Evolutionary conservation across 306 rosid species (phyloP), one percentile per base, ranked within the genome.

Genomic region (Gastrolobium villosum): DNA sequence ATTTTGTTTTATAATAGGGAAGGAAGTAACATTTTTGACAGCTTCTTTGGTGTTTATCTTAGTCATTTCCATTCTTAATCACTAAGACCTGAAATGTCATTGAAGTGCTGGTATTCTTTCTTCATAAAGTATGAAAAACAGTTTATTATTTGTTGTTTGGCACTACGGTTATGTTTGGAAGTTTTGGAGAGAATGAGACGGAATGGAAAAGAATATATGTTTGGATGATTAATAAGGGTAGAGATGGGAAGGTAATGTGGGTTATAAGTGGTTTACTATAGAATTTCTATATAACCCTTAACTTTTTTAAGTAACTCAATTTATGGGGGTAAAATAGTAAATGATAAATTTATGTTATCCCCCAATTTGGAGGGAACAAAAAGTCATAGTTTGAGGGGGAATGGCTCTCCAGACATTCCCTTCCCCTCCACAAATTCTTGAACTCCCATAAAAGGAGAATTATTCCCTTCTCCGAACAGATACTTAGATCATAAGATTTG

Each of bases 11-110:
- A 35, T 52, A 8, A 59, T 4, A 14, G 49, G 61, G 70, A 59
- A 61, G 43, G 77, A 56, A 85, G 55, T 49, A 68, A 52, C 67
- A 68, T 41, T 8, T 48, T 65, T 54, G 79, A 64, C 70, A 54
- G 72, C 14, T 67, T 66, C 56, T 70, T 57, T 7, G 32, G 60
- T 45, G 34, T 67, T 78, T 10, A 32, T 78, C 48, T 65, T 32
- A 40, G 37, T 48, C 61, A 53, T 79, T 73, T 53, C 43, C 74
- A 9, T 66, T 36, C 43, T 79, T 46, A 26, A 41, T 65, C 75
- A 34, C 44, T 39, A 61, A 71, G 52, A 59, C 70, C 77, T 46
- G 36, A 72, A 67, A 50, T 75, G 57, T 30, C 15, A 75, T 32
- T 53, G 26, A 74, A 49, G 62, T 31, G 40, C 52, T 60, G 34